Base-by-base conservation (phyloP, 2,329 filamentous ascomycete genomes). In the Pseudogymnoascus sp. region DNA sequence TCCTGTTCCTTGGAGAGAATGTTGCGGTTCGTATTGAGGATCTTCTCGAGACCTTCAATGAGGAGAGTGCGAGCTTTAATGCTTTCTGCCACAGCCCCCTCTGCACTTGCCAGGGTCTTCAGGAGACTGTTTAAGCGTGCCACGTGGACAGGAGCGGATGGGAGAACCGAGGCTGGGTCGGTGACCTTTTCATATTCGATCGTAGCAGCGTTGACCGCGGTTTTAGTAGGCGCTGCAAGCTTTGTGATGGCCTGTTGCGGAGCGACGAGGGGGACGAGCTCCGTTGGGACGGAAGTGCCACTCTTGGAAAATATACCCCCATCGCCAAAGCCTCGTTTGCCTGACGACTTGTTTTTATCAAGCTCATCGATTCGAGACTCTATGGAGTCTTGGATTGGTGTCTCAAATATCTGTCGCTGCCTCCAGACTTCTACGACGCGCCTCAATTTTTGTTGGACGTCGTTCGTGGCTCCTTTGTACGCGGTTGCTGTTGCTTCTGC, bases 351-450 rank as follows among this genome's bases (percentile, higher is more conserved):
- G 47, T 79, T 76, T 68, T 85, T 86, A 67, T 88, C 86, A 33
- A 88, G 74, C 70, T 87, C 86, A 66, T 91, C 86, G 60, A 97
- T 80, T 30, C 89, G 83, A 62, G 83, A 78, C 71, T 97, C 93
- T 59, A 97, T 86, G 1, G 88, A 88, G 61, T 86, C 84, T 72
- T 96, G 87, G 57, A 96, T 89, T 0, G 88, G 83, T 1, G 74
- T 74, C 64, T 95, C 90, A 69, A 99, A 99, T 50, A 99, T 94
- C 59, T 79, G 77, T 36, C 94, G 83, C 69, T 93, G 86, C 70
- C 88, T 87, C 94, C 94, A 99, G 16, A 99, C 94, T 70, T 97
- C 93, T 2, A 97, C 85, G 0, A 97, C 93, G 33, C 94, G 84
- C 63, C 88, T 84, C 37, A 99, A 79, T 73, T 97, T 97, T 62